phyloP scores from a whole-genome alignment of 2,329 filamentous ascomycete genomes.

The Cephalotrichum gorgonifer region DNA sequence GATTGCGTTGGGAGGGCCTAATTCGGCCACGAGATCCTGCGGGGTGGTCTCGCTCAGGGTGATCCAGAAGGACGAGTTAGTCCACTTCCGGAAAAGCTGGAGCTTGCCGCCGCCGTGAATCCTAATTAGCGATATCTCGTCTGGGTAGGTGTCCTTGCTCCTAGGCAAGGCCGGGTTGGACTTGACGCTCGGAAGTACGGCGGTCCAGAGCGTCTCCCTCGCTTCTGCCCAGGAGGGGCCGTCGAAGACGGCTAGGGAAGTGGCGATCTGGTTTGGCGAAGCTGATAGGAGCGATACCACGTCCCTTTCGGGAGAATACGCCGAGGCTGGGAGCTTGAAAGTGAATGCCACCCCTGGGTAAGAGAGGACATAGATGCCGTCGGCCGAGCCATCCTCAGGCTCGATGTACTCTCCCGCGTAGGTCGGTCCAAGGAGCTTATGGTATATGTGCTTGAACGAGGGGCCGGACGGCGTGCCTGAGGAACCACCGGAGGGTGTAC shows the following conservation, averaged over 20 bases:
- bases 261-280: conserved; percentile 63
- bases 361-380: conserved; percentile 79
- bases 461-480: conserved; percentile 40
- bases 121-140: conserved; percentile 74
- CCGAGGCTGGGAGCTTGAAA: conserved; percentile 65
- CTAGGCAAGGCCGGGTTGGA: conserved; percentile 58
- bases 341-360: conserved; percentile 93
- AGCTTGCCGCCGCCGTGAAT: conserved; percentile 70
- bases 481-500: conserved; percentile 19
- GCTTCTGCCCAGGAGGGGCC: conserved; percentile 87
- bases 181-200: conserved; percentile 62
- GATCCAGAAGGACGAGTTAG: conserved; percentile 58
- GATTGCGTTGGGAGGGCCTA: conserved; percentile 88
- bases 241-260: conserved; percentile 82
- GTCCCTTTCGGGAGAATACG: conserved; percentile 67
- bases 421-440: conserved; percentile 83
- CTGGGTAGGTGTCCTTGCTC: conserved; percentile 68
- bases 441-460: conserved; percentile 82
- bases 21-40: conserved; percentile 80
- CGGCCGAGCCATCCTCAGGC: conserved; percentile 32
- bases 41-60: conserved; percentile 77
- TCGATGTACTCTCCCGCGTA: conserved; percentile 88
- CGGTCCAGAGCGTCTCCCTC: conserved; percentile 65
- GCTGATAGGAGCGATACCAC: conserved; percentile 81
- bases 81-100: conserved; percentile 65